Base-by-base conservation (phyloP, 2,329 filamentous ascomycete genomes). In the Monosporascus sp. region DNA sequence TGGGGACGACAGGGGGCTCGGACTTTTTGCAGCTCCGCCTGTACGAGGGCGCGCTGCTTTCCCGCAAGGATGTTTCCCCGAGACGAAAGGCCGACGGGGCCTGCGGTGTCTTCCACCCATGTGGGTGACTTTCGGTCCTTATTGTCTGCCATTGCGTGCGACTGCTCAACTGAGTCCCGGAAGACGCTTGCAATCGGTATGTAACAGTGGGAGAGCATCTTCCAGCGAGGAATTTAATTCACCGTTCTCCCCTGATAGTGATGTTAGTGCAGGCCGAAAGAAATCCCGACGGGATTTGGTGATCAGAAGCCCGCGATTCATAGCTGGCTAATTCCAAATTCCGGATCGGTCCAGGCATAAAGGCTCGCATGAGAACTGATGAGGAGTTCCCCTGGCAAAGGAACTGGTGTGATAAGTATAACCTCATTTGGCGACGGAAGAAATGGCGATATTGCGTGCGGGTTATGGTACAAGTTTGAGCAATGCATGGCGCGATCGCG, bases 1-100 rank as follows among this genome's bases (percentile, higher is more conserved):
- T 58, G 1, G 61, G 61, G 16, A 62, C 58, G n/a, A 55, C 49
- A 8, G 62, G 62, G 1, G 59, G 55, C 43, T 61, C 57, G 7
- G 60, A 7, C 47, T 60, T 57, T 57, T 24, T 63, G 57, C 19
- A 63, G 57, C 16, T 61, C 61, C 45, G 24, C 43, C 43, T 27
- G 22, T 17, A n/a, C 14, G 14, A 8, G 20, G 14, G 16, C n/a
- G 16, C 11, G 9, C 20, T 26, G 20, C 16, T 7, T 14, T 27
- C 11, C 24, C 14, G 1, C 20, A 17, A 7, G 2, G 4, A n/a
- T 16, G 43, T 45, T 11, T n/a, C n/a, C 43, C 43, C 31, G n/a
- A 5, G 14, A 17, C 7, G 24, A 27, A 27, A 24, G 43, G 9
- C 7, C 20, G 26, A 27, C 24, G 8, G 16, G 16, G 11, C 7